Base-by-base conservation (phyloP, 495 filamentous ascomycete species). In the Cudoniella acicularis region DNA sequence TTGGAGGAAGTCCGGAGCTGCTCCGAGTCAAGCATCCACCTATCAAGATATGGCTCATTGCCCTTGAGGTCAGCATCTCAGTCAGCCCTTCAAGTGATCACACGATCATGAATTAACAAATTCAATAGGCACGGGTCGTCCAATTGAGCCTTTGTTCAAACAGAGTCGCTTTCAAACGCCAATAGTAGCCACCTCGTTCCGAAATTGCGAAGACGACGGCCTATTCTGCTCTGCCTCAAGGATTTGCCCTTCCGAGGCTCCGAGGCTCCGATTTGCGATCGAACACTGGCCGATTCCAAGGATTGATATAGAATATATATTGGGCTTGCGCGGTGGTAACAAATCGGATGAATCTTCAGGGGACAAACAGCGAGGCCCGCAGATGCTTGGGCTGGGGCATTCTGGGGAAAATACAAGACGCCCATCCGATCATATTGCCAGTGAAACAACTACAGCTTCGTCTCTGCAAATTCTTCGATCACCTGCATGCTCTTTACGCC, bases 401-500 rank as follows among this genome's bases (percentile, higher is more conserved):
- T n/a, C n/a, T n/a, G n/a, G n/a, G n/a, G n/a, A n/a, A n/a, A n/a
- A n/a, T n/a, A n/a, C n/a, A n/a, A n/a, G n/a, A n/a, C n/a, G n/a
- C n/a, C n/a, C n/a, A n/a, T n/a, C n/a, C n/a, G n/a, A n/a, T n/a
- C n/a, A n/a, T n/a, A n/a, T n/a, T n/a, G n/a, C n/a, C n/a, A n/a
- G n/a, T n/a, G n/a, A n/a, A n/a, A n/a, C n/a, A n/a, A n/a, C n/a
- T n/a, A 21, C 47, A 11, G 3, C 47, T 49, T 23, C 47, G 47
- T 49, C 23, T 22, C 23, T 20, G 21, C 13, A 18, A 10, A 3
- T n/a, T 20, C 51, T 6, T 23, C 21, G 51, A 54, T 54, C 51
- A 54, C 51, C 51, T 54, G 51, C 51, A 54, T 2, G 26, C 25
- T 52, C 10, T 20, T 18, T 10, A 40, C 26, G 51, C 51, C 51